Conservation (phyloP, 805 yeast species). For the Candida loeiensis region DNA sequence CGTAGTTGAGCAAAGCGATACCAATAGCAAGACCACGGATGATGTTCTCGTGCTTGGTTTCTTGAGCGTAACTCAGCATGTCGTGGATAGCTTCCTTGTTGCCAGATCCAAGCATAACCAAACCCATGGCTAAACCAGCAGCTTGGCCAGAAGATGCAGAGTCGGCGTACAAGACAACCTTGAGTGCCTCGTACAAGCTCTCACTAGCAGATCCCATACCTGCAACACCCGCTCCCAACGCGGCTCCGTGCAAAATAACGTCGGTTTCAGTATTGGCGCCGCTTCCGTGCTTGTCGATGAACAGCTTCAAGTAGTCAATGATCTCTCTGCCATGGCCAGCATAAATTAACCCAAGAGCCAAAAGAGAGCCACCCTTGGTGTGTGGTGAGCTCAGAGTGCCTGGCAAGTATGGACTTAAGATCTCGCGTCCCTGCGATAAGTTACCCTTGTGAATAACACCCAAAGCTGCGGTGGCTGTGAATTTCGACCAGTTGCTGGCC, state of each 20-base stretch:
- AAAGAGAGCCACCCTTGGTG: conserved; percentile 93
- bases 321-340: conserved; percentile 95
- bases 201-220: conserved; percentile 88
- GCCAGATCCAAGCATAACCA: conserved; percentile 91
- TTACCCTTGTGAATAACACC: conserved; percentile 97
- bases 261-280: conserved; percentile 68
- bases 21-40: conserved; percentile 92
- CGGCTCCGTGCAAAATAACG: conserved; percentile 90
- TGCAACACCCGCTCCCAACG: conserved; percentile 92
- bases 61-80: conserved; percentile 88
- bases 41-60: conserved; percentile 93
- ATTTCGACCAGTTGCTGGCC: conserved; percentile 98
- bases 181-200: conserved; percentile 74
- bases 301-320: conserved; percentile 70
- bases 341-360: conserved; percentile 87
- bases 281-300: conserved; percentile 62
- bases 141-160: conserved; percentile 95
- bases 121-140: conserved; percentile 94
- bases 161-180: conserved; percentile 80
- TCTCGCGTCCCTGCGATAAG: conserved; percentile 81
- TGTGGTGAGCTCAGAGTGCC: conserved; percentile 76
- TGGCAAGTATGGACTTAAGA: conserved; percentile 88
- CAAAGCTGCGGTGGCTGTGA: conserved; percentile 94
- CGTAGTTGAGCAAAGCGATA: conserved; percentile 80
- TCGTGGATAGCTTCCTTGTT: conserved; percentile 63